These are phyloP conservation scores for Leccinellum luteum DNA, from an alignment of 768 basidiomycete genomes.

Conservation along the genomic window DNA sequence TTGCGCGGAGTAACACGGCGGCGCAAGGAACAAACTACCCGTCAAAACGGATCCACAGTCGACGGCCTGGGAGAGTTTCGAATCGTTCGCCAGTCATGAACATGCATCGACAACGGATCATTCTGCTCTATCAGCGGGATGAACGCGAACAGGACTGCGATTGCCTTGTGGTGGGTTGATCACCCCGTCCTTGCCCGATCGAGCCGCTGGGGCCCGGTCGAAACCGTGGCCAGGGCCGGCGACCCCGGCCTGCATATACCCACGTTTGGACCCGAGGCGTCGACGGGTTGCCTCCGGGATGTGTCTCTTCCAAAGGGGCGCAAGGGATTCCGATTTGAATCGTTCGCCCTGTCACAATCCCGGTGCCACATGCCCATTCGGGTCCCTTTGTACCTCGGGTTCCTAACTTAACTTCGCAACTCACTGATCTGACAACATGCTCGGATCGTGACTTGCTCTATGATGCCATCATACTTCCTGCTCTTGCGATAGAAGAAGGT, in stretches of 20 bases:
- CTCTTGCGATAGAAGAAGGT: background rate
- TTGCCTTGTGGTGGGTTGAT: background rate
- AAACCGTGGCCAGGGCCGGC: background rate
- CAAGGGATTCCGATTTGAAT: background rate
- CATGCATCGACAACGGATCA: background rate
- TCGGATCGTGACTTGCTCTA: background rate
- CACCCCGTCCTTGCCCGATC: background rate
- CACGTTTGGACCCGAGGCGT: background rate
- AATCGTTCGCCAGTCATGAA: background rate
- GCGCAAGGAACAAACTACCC: background rate
- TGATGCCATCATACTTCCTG: background rate
- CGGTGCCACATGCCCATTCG: background rate
- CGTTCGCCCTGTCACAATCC: background rate
- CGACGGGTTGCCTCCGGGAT: background rate
- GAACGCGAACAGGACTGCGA: background rate
- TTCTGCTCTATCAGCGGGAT: background rate
- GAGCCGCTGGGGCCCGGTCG: background rate
- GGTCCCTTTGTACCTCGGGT: background rate
- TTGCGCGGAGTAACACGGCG: background rate
- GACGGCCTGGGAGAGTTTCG: background rate
- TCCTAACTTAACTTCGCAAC: background rate
- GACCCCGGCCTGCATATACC: background rate
- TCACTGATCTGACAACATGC: background rate
- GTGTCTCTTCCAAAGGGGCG: background rate
- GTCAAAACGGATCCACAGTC: background rate